These are phyloP conservation scores for Amesomyces nigricolor DNA, from an alignment of 2,329 filamentous ascomycete species.

Conservation along the genomic window DNA sequence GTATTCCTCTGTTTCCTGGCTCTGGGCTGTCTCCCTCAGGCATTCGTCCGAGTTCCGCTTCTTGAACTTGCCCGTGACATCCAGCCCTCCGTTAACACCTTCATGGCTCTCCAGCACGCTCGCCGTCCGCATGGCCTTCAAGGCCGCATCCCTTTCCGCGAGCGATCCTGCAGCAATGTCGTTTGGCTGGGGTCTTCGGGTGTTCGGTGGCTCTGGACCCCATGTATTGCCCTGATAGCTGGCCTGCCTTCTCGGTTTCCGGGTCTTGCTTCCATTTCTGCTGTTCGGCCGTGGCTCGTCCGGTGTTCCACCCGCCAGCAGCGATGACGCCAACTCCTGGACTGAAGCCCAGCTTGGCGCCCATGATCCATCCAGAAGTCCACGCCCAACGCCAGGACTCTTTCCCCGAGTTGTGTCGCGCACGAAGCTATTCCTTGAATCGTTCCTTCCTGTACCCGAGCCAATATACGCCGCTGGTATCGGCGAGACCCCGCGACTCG, in stretches of 20 bases:
- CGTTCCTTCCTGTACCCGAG: conserved; percentile 27
- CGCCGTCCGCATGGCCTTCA: conserved; percentile 52
- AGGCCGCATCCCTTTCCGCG: conserved; percentile 47
- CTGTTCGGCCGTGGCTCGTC: conserved; percentile 32
- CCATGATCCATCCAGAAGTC: conserved; percentile 47
- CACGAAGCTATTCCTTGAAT: conserved; percentile 18
- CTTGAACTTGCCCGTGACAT: conserved; percentile 54
- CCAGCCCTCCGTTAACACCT: conserved; percentile 53
- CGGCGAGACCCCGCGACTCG: conserved; percentile 41
- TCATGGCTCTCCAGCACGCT: conserved; percentile 58
- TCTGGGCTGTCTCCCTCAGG: conserved; percentile 29
- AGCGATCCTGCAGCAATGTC: conserved; percentile 52
- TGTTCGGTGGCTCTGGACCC: conserved; percentile 46
- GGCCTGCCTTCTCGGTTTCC: conserved; percentile 31
- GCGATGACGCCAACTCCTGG: conserved; percentile 47
- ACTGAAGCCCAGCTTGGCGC: conserved; percentile 51
- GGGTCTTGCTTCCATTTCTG: conserved; percentile 28
- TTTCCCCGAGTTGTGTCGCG: conserved; percentile 11
- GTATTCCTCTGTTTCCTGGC: conserved; percentile 63
- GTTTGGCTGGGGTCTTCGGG: conserved; percentile 35
- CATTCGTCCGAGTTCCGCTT: conserved; percentile 63
- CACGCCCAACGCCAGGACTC: conserved; percentile 32
- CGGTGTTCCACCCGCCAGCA: conserved; percentile 33
- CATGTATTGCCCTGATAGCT: conserved; percentile 34
- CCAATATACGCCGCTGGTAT: conserved; percentile 41